phyloP scores from a whole-genome alignment of 768 basidiomycete genomes.

The Hygrocybe coccinea region DNA sequence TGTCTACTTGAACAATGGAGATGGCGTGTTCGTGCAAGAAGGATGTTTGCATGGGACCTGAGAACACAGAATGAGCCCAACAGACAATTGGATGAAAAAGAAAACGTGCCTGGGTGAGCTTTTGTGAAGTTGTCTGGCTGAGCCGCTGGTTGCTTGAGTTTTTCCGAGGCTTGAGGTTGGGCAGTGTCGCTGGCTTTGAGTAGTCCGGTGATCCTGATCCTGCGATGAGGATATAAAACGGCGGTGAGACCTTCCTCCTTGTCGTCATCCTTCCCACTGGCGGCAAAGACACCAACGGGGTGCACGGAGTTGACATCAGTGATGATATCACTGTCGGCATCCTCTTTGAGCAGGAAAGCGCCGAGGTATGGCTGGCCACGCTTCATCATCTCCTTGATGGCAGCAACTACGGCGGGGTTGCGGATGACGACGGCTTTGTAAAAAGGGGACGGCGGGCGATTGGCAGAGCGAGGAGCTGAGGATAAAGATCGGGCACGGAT shows the following conservation, averaged over 20 bases:
- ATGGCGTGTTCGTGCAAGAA: constrained; percentile 79
- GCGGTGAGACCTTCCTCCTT: constrained; percentile 91
- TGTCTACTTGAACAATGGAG: constrained; percentile 85
- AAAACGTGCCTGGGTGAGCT: constrained; percentile 16
- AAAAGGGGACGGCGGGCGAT: constrained; percentile 94
- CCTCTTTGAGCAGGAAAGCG: constrained; percentile 93
- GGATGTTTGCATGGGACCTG: constrained; percentile 71
- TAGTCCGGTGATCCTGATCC: constrained; percentile 84
- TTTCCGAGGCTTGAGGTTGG: constrained; percentile 20
- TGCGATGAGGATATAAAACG: constrained; percentile 87
- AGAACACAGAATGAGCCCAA: not conserved
- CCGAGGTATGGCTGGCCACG: constrained; percentile 97
- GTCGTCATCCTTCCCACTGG: constrained; percentile 49
- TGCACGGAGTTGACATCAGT: constrained; percentile 84
- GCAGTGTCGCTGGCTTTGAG: constrained; percentile 55
- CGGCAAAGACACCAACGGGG: constrained; percentile 86
- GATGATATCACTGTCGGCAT: constrained; percentile 88
- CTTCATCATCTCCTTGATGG: constrained; percentile 94
- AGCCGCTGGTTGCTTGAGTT: constrained; percentile 40
- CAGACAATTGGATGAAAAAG: not conserved
- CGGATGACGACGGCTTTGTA: constrained; percentile 96
- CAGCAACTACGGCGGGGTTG: constrained; percentile 85
- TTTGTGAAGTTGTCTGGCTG: constrained; percentile 30
- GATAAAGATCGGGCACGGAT: constrained; percentile 85
- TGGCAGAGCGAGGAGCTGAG: constrained; percentile 90